Base-by-base conservation (phyloP, 2,329 filamentous ascomycete genomes). In the Paecilomyces sp. region DNA sequence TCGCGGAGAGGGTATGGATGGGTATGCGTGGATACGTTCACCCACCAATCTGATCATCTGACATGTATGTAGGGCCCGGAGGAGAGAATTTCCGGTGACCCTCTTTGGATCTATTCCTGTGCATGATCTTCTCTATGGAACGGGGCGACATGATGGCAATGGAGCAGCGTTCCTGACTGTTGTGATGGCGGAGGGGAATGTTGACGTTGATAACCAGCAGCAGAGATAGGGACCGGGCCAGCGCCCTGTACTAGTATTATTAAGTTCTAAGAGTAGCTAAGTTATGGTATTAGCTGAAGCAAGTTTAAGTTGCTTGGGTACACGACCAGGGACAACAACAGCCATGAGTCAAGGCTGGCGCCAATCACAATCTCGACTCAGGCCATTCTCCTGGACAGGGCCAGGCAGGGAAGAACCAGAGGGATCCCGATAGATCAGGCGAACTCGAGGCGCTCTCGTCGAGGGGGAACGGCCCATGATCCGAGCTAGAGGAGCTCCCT, bases 61-160 rank as follows among this genome's bases (percentile, higher is more conserved):
- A 75, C 77, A 80, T 79, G 66, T 74, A 77, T 55, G 74, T 76
- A 55, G 78, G 77, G 25, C 76, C 74, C 18, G 78, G 76, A 59
- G 78, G 78, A 60, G 77, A 78, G 60, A 78, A 74, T 70, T 79
- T 80, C 64, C 77, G 73, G 57, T 74, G 70, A 58, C 68, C 66
- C 51, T 71, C 67, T 62, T 70, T 72, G 55, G 70, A 61, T 62
- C 70, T 76, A 61, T 71, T 70, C 62, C 69, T 71, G 65, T 77
- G 75, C 66, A 78, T 74, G 69, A 76, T 77, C 55, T 53, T 67
- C 63, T 53, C 52, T 62, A 55, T 56, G 50, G 51, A 53, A 25
- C 54, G 33, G 12, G 24, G 34, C 24, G 22, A 55, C 22, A 22
- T 58, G 25, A 28, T 18, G 28, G 24, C 22, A 54, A 22, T 30